These are phyloP conservation scores for Aspergillus awamori DNA, from an alignment of 2,329 filamentous ascomycete species.

Conservation along the genomic window DNA sequence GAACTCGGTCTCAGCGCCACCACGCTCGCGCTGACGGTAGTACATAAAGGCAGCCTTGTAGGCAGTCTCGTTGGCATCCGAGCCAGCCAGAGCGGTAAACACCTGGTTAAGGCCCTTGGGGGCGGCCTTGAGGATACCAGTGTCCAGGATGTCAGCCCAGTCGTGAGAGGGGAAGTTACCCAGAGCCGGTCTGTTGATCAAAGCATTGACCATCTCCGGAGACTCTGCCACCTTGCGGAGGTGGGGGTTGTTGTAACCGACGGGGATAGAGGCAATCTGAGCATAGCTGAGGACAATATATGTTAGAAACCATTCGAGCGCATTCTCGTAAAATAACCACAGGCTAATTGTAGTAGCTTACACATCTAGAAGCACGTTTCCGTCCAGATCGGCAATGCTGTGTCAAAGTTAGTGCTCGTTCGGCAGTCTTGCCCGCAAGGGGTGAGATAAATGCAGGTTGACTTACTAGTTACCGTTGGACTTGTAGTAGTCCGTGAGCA, in stretches of 20 bases:
- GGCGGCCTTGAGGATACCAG: conserved; percentile 78
- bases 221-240: conserved; percentile 71
- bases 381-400: conserved; percentile 54
- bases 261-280: conserved; percentile 88
- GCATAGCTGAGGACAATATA: conserved; percentile 66
- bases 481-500: conserved; percentile 74
- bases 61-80: conserved; percentile 90
- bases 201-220: conserved; percentile 74
- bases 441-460: not conserved
- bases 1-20: conserved; percentile 76
- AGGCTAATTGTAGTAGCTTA: conserved; percentile 31
- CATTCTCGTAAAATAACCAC: not conserved
- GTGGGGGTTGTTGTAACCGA: conserved; percentile 88
- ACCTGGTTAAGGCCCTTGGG: conserved; percentile 84
- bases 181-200: conserved; percentile 87
- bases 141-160: conserved; percentile 78
- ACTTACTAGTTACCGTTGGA: conserved; percentile 75
- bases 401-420: conserved; percentile 21
- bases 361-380: conserved; percentile 56
- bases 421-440: not conserved
- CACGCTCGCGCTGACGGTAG: conserved; percentile 78
- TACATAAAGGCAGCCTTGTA: conserved; percentile 98
- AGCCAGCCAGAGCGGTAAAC: conserved; percentile 86
- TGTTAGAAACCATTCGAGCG: conserved; percentile 4
- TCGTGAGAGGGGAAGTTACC: conserved; percentile 88